These are phyloP conservation scores for Pseudogymnoascus sp. DNA, from an alignment of 2,329 filamentous ascomycete genomes.

Conservation along the genomic window DNA sequence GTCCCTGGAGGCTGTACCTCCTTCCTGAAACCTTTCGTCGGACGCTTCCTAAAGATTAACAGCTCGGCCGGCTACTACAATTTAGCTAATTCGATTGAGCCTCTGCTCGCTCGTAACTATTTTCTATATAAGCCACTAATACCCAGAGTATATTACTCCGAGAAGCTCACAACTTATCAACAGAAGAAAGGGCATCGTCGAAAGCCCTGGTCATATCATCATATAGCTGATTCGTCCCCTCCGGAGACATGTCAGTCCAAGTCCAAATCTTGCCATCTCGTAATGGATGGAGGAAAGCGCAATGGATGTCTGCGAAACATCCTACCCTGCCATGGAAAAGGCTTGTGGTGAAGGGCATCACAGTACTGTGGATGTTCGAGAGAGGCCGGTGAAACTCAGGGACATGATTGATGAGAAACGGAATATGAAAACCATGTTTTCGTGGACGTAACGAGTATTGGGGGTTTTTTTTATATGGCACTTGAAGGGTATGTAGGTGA, in stretches of 20 bases:
- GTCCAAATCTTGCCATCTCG: conserved; percentile 17
- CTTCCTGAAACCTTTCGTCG: conserved; percentile 32
- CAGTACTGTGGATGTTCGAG: neutral
- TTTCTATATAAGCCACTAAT: neutral
- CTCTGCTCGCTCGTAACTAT: neutral
- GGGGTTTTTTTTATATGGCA: neutral
- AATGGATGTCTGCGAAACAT: neutral
- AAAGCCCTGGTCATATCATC: conserved; percentile 15
- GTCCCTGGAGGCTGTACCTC: conserved; percentile 35
- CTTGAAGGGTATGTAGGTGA: neutral
- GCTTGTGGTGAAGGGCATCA: neutral
- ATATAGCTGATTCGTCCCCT: conserved; percentile 18
- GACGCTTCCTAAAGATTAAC: neutral
- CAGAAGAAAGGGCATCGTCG: neutral
- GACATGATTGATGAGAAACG: neutral
- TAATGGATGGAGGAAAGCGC: too few relatives aligned
- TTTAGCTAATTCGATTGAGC: neutral
- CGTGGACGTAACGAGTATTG: neutral
- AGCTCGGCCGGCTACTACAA: neutral
- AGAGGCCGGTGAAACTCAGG: neutral
- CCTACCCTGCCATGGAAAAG: neutral
- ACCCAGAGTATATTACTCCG: too few relatives aligned
- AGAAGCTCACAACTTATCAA: neutral
- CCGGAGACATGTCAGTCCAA: conserved; percentile 17
- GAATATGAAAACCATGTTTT: neutral